Evolutionary conservation across 805 yeast species (phyloP).

Genomic region (Ogataea glucozyma): DNA sequence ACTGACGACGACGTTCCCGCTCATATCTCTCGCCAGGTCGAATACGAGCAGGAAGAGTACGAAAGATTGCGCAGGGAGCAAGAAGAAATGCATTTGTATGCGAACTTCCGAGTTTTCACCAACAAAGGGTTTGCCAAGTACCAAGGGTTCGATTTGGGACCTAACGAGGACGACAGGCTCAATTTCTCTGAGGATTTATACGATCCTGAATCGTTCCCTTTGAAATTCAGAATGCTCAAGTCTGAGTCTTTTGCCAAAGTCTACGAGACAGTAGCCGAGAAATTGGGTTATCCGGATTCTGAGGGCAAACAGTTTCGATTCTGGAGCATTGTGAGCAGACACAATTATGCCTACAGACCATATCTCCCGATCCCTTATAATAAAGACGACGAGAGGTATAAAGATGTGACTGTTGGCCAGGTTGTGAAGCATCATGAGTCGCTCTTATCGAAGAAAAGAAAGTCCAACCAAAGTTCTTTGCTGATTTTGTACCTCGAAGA

Average conservation of each 20-base stretch:
- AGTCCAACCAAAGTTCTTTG: conserved; percentile 46
- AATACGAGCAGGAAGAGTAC: conserved; percentile 59
- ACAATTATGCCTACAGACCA: conserved; percentile 71
- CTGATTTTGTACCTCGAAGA: conserved; percentile 68
- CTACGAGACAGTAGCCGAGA: conserved; percentile 48
- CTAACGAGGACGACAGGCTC: conserved; percentile 50
- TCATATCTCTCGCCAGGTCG: conserved; percentile 66
- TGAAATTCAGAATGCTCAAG: conserved; percentile 53
- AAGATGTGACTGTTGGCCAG: conserved; percentile 48
- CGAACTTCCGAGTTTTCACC: conserved; percentile 58
- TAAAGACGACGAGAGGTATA: conserved; percentile 27
- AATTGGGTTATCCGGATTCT: conserved; percentile 36
- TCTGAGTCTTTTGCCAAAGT: conserved; percentile 54
- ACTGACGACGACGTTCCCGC: conserved; percentile 59
- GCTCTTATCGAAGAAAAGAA: conserved; percentile 31
- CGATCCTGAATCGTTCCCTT: conserved; percentile 49
- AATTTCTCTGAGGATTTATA: conserved; percentile 52
- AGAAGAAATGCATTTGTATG: conserved; percentile 71
- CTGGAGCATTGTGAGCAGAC: conserved; percentile 66
- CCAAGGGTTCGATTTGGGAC: conserved; percentile 75
- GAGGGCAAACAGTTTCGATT: conserved; percentile 47
- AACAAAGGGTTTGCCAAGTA: conserved; percentile 54
- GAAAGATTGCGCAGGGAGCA: conserved; percentile 55
- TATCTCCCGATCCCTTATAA: conserved; percentile 41
- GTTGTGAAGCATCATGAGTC: conserved; percentile 43